phyloP scores from a whole-genome alignment of 192 early-diverging fungal species.

The Geranomyces variabilis region DNA sequence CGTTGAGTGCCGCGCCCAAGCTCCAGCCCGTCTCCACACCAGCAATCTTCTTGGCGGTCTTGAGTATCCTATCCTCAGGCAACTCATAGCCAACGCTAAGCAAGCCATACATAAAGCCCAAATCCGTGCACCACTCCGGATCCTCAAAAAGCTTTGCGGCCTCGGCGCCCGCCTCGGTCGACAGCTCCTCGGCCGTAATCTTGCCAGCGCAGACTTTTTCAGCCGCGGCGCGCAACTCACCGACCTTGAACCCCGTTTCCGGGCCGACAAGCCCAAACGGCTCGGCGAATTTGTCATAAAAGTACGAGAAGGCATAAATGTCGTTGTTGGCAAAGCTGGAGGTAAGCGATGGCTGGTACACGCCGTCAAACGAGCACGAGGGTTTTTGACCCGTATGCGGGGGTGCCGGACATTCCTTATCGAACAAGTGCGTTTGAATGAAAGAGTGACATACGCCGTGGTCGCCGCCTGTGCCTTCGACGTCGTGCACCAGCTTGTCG shows the following conservation, averaged over 20 bases:
- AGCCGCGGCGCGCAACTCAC: slow-evolving; percentile 68
- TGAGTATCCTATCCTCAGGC: slow-evolving; percentile 65
- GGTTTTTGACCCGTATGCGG: slow-evolving; percentile 41
- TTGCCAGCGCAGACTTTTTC: slow-evolving; percentile 65
- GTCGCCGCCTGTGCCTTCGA: slow-evolving; percentile 19
- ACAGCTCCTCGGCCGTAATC: slow-evolving; percentile 11
- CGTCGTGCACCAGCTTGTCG: slow-evolving; percentile 5
- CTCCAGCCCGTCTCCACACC: slow-evolving; percentile 96
- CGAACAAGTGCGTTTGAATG: slow-evolving; percentile 69
- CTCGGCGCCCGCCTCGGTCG: slow-evolving; percentile 6
- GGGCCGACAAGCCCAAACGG: slow-evolving; percentile 46
- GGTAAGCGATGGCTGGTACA: slow-evolving; percentile 83
- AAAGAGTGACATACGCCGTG: slow-evolving; percentile 24
- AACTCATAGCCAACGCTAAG: slow-evolving; percentile 86
- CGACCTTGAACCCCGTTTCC: slow-evolving; percentile 69
- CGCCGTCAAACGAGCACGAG: slow-evolving; percentile 85
- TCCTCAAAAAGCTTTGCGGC: slow-evolving; percentile 38
- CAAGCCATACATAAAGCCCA: slow-evolving; percentile 85
- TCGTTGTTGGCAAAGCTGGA: slow-evolving; percentile 69
- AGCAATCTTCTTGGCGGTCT: slow-evolving; percentile 88
- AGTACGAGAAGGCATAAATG: slow-evolving; percentile 94
- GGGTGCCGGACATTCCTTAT: slow-evolving; percentile 63
- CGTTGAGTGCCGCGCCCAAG: slow-evolving; percentile 86
- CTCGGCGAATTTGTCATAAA: slow-evolving; percentile 82
- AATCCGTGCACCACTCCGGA: slow-evolving; percentile 86